Evolutionary conservation across 2,329 filamentous ascomycete species (phyloP), one percentile per base, ranked within the genome.

Genomic region (Sarocladium brachiariae): DNA sequence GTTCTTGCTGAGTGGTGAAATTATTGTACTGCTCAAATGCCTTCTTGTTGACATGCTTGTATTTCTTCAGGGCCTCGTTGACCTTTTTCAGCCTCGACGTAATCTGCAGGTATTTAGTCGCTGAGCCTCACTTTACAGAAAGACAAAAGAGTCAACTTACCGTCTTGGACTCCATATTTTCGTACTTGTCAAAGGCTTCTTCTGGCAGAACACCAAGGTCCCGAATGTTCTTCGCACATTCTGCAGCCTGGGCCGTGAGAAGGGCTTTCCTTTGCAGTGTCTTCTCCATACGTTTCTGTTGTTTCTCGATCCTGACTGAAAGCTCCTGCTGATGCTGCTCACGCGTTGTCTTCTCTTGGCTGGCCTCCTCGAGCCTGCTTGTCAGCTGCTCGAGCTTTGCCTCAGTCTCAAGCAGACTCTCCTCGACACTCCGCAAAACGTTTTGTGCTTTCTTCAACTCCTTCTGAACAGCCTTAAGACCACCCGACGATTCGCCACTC

Each of bases 21-120:
- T 85, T 95, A 71, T 92, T 95, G 73, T 97, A 99, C 67, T 99
- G 93, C 69, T 99, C 95, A 64, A 97, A 96, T 0, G 93, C 93
- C 71, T 99, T 97, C 73, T 97, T 99, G 79, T 99, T 99, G 71
- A 99, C 91, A 61, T 96, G 89, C 51, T 90, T 89, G 71, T 93
- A 97, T 65, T 96, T 96, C 72, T 97, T 97, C 50, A 97, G 76
- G 0, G 87, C 84, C 59, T 96, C 89, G 56, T 95, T 95, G 61
- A 92, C 89, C 62, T 91, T 95, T 70, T 93, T 90, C 21, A 97
- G 80, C 51, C 85, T 84, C 35, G 72, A 72, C n/a, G 74, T 73
- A 53, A 81, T 80, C 75, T 81, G 10, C 35, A n/a, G 2, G n/a
- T 16, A 23, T 33, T 35, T n/a, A 35, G 33, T 35, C 14, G 33